These are phyloP conservation scores for Echria macrotheca DNA, from an alignment of 495 filamentous ascomycete genomes.

Conservation along the genomic window DNA sequence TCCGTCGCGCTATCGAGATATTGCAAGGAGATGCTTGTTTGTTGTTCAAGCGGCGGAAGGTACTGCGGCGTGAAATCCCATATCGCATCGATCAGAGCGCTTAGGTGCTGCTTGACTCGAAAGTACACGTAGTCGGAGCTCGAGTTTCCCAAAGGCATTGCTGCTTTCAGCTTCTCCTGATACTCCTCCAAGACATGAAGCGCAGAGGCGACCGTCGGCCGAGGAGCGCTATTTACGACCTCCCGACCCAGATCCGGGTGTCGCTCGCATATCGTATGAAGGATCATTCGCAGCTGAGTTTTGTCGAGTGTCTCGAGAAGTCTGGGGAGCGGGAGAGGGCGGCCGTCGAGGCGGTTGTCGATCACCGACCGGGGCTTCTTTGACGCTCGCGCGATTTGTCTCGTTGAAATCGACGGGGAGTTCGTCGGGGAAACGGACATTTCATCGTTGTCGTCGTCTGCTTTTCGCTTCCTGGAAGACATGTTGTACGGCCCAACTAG, in stretches of 20 bases:
- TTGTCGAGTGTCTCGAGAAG: constrained; percentile 86
- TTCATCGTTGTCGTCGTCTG: constrained; percentile 78
- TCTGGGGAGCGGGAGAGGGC: constrained; percentile 74
- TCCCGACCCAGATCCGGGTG: constrained; percentile 78
- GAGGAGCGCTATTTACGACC: constrained; percentile 77
- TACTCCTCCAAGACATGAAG: constrained; percentile 77
- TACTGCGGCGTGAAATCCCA: constrained; percentile 94
- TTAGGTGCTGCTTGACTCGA: constrained; percentile 75
- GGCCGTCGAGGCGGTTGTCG: constrained; percentile 68
- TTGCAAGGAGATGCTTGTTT: constrained; percentile 68
- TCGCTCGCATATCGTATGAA: constrained; percentile 82
- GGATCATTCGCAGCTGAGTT: constrained; percentile 71
- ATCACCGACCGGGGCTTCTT: constrained; percentile 51
- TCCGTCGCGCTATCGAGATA: constrained; percentile 87
- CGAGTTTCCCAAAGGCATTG: constrained; percentile 80
- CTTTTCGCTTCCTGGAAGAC: constrained; percentile 75
- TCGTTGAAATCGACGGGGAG: constrained; percentile 66
- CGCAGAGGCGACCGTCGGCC: constrained; percentile 74
- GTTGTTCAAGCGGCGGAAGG: constrained; percentile 82
- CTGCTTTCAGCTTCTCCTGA: constrained; percentile 65
- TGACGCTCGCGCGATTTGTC: constrained; percentile 57
- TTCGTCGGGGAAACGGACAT: constrained; percentile 81
- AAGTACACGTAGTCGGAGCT: constrained; percentile 93
- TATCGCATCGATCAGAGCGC: constrained; percentile 79
- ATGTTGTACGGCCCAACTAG: constrained; percentile 39